Conservation (phyloP, 2,329 filamentous ascomycete species). For the Trichophyton benhamiae region DNA sequence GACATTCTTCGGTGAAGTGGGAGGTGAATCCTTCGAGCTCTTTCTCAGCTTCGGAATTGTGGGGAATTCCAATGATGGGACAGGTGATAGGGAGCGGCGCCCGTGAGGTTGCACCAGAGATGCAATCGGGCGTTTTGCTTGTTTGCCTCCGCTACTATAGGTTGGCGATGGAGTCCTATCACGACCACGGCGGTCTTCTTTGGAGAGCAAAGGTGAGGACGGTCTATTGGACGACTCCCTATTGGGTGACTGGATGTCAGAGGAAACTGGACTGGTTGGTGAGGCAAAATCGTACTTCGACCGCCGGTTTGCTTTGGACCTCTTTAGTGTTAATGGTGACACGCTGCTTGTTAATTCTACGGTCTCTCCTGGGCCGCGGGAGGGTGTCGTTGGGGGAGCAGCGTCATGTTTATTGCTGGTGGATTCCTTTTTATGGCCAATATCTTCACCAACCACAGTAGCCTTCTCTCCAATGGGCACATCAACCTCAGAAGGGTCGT, state of each 20-base stretch:
- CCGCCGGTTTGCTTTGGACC: slow-evolving; percentile 30
- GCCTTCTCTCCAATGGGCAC: slow-evolving; percentile 47
- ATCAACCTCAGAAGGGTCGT: slow-evolving; percentile 44
- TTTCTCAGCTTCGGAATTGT: slow-evolving; percentile 33
- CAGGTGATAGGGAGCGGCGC: slow-evolving; percentile 32
- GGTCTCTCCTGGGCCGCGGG: slow-evolving; percentile 13
- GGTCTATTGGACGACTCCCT: slow-evolving; percentile 8
- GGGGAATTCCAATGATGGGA: slow-evolving; percentile 35
- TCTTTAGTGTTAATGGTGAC: slow-evolving; percentile 24
- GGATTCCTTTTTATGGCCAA: background rate
- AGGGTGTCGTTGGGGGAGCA: background rate
- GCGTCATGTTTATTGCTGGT: background rate
- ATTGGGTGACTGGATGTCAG: slow-evolving; percentile 16
- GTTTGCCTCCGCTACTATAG: slow-evolving; percentile 6
- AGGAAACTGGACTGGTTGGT: slow-evolving; percentile 18
- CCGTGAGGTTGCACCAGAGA: slow-evolving; percentile 21
- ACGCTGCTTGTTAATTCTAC: slow-evolving; percentile 20
- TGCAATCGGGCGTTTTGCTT: slow-evolving; percentile 15
- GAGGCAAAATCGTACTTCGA: slow-evolving; percentile 28
- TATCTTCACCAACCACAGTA: slow-evolving; percentile 3
- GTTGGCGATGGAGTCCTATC: slow-evolving; percentile 7
- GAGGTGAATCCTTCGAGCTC: slow-evolving; percentile 23
- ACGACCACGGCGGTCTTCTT: slow-evolving; percentile 7
- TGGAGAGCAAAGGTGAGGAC: background rate
- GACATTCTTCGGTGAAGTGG: slow-evolving; percentile 13